Evolutionary conservation across 192 early-diverging fungal species (phyloP).

Genomic region (Podila verticillata): DNA sequence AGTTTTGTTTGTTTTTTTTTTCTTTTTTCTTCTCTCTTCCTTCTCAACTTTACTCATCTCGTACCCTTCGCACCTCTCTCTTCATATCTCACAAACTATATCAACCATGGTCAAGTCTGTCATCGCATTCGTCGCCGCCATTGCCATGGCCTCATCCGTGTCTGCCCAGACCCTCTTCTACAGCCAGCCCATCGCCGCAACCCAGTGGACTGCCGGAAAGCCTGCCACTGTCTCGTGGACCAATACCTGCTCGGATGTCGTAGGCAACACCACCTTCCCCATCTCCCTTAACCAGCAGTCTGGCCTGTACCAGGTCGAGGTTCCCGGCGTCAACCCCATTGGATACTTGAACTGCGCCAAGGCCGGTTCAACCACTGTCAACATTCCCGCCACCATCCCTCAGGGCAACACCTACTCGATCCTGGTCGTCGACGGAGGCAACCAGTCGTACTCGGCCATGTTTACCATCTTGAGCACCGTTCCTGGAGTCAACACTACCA

Average conservation of each 20-base stretch:
- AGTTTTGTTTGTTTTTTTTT: neutral
- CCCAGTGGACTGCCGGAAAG: slow-evolving; percentile 21
- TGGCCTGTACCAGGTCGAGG: slow-evolving; percentile 13
- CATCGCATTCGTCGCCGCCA: slow-evolving; percentile 3
- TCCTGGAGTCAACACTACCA: neutral
- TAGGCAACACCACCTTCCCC: slow-evolving; percentile 31
- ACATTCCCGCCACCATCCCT: slow-evolving; percentile 17
- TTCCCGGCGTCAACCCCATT: slow-evolving; percentile 9
- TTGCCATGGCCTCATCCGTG: slow-evolving; percentile 28
- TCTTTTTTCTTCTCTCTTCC: neutral
- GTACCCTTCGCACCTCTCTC: neutral
- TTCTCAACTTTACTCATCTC: neutral
- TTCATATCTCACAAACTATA: neutral
- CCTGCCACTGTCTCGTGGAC: slow-evolving; percentile 23
- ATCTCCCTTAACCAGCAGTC: slow-evolving; percentile 26
- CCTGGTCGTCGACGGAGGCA: slow-evolving; percentile 19
- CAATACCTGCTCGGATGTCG: slow-evolving; percentile 10
- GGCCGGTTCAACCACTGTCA: slow-evolving; percentile 18
- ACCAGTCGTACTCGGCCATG: slow-evolving; percentile 26
- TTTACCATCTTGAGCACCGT: slow-evolving; percentile 30
- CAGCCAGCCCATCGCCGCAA: slow-evolving; percentile 15
- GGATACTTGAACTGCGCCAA: slow-evolving; percentile 31
- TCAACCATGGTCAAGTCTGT: slow-evolving; percentile 19
- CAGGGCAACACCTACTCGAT: slow-evolving; percentile 33
- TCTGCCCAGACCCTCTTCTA: slow-evolving; percentile 21